Conservation (phyloP, 208 protist species). For the Phytomonas francai region DNA sequence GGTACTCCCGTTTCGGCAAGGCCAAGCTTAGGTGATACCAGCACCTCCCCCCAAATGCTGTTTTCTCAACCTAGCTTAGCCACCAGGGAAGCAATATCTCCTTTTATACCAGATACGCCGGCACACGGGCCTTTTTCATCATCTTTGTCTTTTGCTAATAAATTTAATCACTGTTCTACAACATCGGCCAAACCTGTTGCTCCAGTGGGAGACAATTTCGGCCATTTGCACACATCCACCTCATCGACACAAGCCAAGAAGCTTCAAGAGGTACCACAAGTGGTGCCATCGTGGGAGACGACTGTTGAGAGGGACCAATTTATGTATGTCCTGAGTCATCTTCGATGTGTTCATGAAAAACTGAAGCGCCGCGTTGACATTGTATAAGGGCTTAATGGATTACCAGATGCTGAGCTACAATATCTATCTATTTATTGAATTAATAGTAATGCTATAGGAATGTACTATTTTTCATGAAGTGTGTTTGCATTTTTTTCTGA, state of each 20-base stretch:
- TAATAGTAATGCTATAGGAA: background rate
- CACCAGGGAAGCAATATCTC: background rate
- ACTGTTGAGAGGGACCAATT: conserved; percentile 3
- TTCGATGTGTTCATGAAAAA: background rate
- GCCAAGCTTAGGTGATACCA: background rate
- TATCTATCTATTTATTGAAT: background rate
- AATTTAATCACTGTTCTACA: background rate
- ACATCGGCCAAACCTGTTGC: background rate
- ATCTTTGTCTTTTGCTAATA: background rate
- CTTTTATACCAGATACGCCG: background rate
- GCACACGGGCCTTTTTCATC: background rate
- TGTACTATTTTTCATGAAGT: background rate
- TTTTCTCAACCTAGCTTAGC: background rate
- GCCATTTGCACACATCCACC: background rate
- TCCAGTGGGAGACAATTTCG: background rate
- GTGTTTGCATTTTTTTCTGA: background rate
- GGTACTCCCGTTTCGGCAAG: background rate
- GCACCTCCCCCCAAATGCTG: background rate
- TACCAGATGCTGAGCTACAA: background rate
- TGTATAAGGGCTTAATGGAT: background rate
- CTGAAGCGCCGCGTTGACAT: background rate
- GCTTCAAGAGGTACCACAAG: conserved; percentile 2
- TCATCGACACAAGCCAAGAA: conserved; percentile 5
- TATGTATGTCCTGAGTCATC: background rate
- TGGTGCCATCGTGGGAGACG: conserved; percentile 4